Conservation (phyloP, 345 rosid species). For the Citrus cavaleriei region DNA sequence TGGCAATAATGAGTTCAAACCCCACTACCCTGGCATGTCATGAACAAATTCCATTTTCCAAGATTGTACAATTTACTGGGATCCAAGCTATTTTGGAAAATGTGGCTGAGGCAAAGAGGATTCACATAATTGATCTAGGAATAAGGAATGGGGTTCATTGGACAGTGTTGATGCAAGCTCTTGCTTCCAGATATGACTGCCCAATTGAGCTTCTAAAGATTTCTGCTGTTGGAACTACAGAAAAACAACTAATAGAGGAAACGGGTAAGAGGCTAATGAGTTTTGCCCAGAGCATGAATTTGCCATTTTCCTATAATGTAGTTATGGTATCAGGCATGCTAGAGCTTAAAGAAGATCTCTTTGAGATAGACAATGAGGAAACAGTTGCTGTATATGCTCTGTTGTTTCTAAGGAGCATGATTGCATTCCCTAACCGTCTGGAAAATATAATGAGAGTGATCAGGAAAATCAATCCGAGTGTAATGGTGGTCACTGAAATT, state of each 20-base stretch:
- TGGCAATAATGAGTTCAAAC: conserved; percentile 7
- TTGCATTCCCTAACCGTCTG: conserved; percentile 27
- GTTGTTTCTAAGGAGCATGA: conserved; percentile 13
- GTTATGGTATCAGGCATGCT: conserved; percentile 34
- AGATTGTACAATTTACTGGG: conserved; percentile 35
- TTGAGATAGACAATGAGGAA: conserved; percentile 33
- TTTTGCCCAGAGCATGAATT: conserved; percentile 33
- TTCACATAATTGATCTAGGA: conserved; percentile 41
- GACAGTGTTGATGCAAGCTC: conserved; percentile 50
- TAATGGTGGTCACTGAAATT: conserved; percentile 38
- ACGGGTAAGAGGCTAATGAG: conserved; percentile 34
- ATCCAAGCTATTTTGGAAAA: conserved; percentile 44
- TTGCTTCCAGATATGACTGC: conserved; percentile 20
- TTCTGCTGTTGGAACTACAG: conserved; percentile 33
- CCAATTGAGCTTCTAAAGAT: conserved; percentile 42
- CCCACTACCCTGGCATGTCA: conserved; percentile 20
- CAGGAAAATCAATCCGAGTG: conserved; percentile 26
- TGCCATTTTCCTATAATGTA: conserved; percentile 36
- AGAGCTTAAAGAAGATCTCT: conserved; percentile 39
- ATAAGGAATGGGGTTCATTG: conserved; percentile 40
- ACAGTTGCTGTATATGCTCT: conserved; percentile 25
- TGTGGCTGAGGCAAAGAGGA: conserved; percentile 31
- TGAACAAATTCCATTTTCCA: conserved; percentile 29
- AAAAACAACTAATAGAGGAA: conserved; percentile 20
- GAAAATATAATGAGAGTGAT: conserved; percentile 35